Conservation (phyloP, 2,329 filamentous ascomycete genomes). For the Pseudofabraea citricarpa region DNA sequence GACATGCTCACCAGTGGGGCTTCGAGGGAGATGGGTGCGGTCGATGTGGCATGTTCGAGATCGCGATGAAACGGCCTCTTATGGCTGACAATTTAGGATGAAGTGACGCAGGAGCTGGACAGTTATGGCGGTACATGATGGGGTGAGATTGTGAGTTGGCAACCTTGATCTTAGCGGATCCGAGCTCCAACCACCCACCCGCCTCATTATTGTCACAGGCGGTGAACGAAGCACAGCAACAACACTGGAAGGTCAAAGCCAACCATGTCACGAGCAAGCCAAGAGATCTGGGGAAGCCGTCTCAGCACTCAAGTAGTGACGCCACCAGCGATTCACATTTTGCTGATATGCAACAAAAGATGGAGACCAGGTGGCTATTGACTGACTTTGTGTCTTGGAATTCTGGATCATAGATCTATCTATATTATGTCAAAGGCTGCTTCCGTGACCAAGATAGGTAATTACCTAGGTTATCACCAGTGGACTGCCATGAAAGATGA, state of each 20-base stretch:
- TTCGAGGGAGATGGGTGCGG: constrained; percentile 1
- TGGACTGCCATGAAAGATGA: no score
- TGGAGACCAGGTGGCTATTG: no score
- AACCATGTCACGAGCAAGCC: background rate
- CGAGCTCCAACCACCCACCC: no score
- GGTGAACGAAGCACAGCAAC: background rate
- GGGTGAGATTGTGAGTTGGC: background rate
- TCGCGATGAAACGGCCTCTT: background rate
- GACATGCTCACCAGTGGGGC: constrained; percentile 11
- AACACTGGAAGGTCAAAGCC: background rate
- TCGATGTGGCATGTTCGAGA: constrained; percentile 10
- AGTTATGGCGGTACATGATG: constrained; percentile 7
- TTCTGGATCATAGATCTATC: no score
- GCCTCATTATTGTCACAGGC: no score
- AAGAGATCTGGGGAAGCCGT: constrained; percentile 1
- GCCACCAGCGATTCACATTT: background rate
- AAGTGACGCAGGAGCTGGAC: constrained; percentile 1
- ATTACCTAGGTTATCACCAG: no score
- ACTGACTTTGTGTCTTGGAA: no score
- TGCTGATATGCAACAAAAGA: no score
- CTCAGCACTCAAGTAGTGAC: background rate
- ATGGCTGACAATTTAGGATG: background rate
- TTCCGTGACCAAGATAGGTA: no score
- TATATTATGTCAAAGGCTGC: no score
- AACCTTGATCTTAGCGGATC: background rate